Evolutionary conservation across 495 filamentous ascomycete genomes (phyloP), one percentile per base, ranked within the genome.

Genomic region (Penicillium ochrochloron): DNA sequence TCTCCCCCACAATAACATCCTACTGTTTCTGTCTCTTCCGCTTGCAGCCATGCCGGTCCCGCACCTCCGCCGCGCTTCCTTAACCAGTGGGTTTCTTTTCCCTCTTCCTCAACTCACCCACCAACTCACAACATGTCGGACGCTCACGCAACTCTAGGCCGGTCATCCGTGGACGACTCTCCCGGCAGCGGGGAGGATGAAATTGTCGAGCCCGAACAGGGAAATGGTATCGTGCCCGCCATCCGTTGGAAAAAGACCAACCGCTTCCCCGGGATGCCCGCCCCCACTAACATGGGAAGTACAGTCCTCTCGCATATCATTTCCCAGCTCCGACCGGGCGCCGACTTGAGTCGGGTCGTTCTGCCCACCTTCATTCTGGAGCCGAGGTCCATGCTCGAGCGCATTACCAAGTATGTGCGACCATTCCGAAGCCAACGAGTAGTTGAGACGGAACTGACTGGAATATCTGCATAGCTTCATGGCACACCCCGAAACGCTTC

Each of bases 351-450:
- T 77, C 88, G 94, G 68, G 94, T 99, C 59, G 93, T 93, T 33
- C 80, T 99, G 63, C 95, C 95, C 31, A 99, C 95, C 37, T 99
- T 99, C 78, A 99, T 99, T 69, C 84, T 99, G 55, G 95, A 99
- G 75, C 95, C 95, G 5, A 88, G 92, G 71, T 97, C 93, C 65
- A 99, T 99, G 95, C 78, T 99, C 71, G 95, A 99, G 79, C 85
- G 95, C 37, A 99, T 99, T 69, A 99, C 95, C 70, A 99, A 99
- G 94, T 97, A 85, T 59, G 82, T 67, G 2, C 33, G 27, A 14
- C 17, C 25, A 35, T 27, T 25, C 6, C 4, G 12, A 25, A 21
- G 19, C 56, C 46, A 29, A 6, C 14, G 15, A n/a, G 6, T 6
- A 31, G 27, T 17, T 27, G 42, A 33, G 14, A 33, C 25, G 39